These are phyloP conservation scores for Centrapalus pauciflorus DNA, from an alignment of 129 eudicot genomes.

Conservation along the genomic window DNA sequence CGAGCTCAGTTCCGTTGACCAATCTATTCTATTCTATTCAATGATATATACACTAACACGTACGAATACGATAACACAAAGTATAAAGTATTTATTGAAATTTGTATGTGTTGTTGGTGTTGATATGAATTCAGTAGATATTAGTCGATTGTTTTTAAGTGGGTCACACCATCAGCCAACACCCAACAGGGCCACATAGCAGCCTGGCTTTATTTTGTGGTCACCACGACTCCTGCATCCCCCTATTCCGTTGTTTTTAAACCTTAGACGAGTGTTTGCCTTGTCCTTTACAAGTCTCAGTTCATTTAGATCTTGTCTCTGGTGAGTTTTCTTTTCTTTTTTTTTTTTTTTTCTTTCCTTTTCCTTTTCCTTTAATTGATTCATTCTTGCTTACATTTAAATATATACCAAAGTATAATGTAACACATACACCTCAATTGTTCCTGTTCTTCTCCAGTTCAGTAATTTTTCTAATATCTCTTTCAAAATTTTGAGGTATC, in stretches of 20 bases:
- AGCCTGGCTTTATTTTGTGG: conserved; percentile 33
- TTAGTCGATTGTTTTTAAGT: conserved; percentile 35
- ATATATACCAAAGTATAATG: neutral
- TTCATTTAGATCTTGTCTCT: conserved; percentile 32
- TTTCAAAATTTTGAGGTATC: neutral
- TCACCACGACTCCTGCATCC: neutral
- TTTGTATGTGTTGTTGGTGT: neutral
- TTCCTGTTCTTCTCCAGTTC: neutral
- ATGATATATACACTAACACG: neutral
- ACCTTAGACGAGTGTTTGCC: conserved; percentile 10
- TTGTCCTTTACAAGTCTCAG: conserved; percentile 9
- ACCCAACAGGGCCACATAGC: conserved; percentile 44
- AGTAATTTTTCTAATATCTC: neutral
- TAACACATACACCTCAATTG: neutral
- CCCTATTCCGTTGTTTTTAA: conserved; percentile 16
- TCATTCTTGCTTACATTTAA: neutral
- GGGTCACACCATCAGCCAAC: no score
- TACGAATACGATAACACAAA: no score
- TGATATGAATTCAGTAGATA: conserved; percentile 1
- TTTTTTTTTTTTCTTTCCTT: neutral
- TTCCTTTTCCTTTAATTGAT: neutral
- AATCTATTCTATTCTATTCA: neutral
- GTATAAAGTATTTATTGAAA: neutral
- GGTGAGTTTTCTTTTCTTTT: conserved; percentile 8
- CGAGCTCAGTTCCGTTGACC: conserved; percentile 18